A percentile compares a stretch with the other conserved stretches of the same genome.
phyloP scores from a whole-genome alignment of 768 basidiomycete genomes.

The Coprinellus micaceus region DNA sequence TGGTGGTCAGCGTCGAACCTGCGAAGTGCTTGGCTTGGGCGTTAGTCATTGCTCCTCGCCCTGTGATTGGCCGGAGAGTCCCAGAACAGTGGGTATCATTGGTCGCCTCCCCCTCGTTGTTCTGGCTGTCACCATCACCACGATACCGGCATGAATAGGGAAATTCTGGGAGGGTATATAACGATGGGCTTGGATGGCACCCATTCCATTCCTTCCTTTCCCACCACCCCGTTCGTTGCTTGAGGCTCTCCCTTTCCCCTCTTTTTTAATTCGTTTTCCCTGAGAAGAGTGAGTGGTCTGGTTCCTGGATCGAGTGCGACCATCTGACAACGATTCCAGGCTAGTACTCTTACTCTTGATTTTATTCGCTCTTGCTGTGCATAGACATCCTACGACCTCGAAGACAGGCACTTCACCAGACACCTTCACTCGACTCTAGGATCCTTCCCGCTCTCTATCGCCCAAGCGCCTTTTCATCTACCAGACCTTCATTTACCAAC shows the following conservation, averaged over 20 bases:
- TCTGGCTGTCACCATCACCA: background rate
- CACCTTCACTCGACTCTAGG: background rate
- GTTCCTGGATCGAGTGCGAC: background rate
- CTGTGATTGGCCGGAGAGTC: background rate
- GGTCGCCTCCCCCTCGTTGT: background rate
- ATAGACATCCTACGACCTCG: conserved; percentile 1
- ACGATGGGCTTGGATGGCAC: background rate
- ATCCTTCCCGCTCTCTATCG: conserved; percentile 3
- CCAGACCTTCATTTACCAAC: background rate
- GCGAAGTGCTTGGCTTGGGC: no score
- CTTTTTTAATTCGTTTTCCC: conserved; percentile 8
- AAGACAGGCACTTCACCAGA: conserved; percentile 3
- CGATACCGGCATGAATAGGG: background rate
- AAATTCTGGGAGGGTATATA: background rate
- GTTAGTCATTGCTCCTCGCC: background rate
- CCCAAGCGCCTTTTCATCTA: background rate
- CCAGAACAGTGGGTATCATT: conserved; percentile 1
- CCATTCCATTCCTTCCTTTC: conserved; percentile 13
- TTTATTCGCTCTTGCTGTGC: conserved; percentile 5
- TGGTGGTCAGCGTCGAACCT: no score
- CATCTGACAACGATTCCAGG: background rate
- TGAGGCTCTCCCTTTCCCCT: conserved; percentile 18
- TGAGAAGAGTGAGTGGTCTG: conserved; percentile 8
- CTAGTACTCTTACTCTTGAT: conserved; percentile 7
- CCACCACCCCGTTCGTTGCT: conserved; percentile 25